Evolutionary conservation across 192 early-diverging fungal species (phyloP).

Genomic region (Pilaira anomala): DNA sequence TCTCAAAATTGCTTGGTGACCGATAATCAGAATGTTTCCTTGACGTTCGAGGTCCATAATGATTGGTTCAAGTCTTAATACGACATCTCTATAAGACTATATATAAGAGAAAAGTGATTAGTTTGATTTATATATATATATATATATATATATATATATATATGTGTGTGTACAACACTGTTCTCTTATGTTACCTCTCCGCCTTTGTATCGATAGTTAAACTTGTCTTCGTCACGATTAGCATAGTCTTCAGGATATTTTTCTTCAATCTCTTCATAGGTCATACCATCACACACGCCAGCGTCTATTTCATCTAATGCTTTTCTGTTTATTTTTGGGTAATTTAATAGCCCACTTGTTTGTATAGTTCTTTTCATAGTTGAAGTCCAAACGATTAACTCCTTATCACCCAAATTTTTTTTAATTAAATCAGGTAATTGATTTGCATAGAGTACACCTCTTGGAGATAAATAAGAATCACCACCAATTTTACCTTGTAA

Average conservation of each 20-base stretch:
- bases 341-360: slow-evolving; percentile 74
- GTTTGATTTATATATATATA: neutral
- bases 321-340: slow-evolving; percentile 95
- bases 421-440: slow-evolving; percentile 80
- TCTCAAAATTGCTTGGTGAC: slow-evolving; percentile 96
- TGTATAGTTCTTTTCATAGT: slow-evolving; percentile 93
- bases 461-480: slow-evolving; percentile 84
- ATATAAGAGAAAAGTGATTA: neutral
- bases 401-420: slow-evolving; percentile 69
- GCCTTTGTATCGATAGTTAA: slow-evolving; percentile 77
- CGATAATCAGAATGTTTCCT: slow-evolving; percentile 93
- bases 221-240: slow-evolving; percentile 96
- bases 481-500: slow-evolving; percentile 91
- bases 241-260: slow-evolving; percentile 92
- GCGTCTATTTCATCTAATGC: slow-evolving; percentile 96
- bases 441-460: slow-evolving; percentile 82
- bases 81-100: slow-evolving; percentile 91
- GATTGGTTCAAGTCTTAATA: slow-evolving; percentile 93
- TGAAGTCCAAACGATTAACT: slow-evolving; percentile 93
- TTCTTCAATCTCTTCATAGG: slow-evolving; percentile 97
- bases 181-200: slow-evolving; percentile 48
- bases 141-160: too few species aligned
- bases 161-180: too few species aligned
- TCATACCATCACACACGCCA: slow-evolving; percentile 97
- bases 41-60: slow-evolving; percentile 99